These are phyloP conservation scores for Nymphaea colorata DNA, from an alignment of 164 flowering plant species.

Conservation along the genomic window DNA sequence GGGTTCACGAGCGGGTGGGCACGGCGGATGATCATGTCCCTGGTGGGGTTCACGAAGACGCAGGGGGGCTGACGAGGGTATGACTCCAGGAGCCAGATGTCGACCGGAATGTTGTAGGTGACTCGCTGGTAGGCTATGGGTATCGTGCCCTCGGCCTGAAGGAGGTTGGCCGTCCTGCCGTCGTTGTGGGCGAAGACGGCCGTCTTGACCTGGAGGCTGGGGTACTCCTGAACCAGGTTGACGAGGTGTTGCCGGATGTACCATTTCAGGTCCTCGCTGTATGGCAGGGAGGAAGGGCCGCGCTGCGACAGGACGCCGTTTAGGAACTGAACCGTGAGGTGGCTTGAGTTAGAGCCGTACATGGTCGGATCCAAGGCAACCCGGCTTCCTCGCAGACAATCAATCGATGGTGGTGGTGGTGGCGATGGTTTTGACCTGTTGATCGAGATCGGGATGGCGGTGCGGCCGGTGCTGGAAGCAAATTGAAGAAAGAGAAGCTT, in stretches of 20 bases:
- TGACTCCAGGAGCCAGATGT: conserved; percentile 75
- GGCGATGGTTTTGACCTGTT: no score
- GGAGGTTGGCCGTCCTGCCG: conserved; percentile 71
- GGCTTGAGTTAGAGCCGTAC: no score
- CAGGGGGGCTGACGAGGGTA: conserved; percentile 81
- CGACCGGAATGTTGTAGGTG: conserved; percentile 73
- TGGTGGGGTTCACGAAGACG: conserved; percentile 72
- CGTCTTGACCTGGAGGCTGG: conserved; percentile 61
- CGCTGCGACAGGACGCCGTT: conserved; percentile 74
- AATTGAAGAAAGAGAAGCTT: no score
- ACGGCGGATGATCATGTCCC: conserved; percentile 84
- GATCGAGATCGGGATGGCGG: no score
- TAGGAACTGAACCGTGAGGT: conserved; percentile 36
- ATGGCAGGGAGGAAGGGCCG: conserved; percentile 74
- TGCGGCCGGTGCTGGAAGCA: no score
- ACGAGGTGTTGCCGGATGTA: conserved; percentile 76
- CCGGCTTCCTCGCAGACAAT: no score
- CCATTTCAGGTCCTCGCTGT: conserved; percentile 75
- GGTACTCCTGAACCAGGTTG: conserved; percentile 34
- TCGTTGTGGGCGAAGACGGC: conserved; percentile 85
- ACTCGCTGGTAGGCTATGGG: conserved; percentile 58
- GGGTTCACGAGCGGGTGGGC: conserved; percentile 69
- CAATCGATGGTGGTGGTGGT: no score
- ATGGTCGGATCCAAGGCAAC: no score
- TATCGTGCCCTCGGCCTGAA: conserved; percentile 80